These are phyloP conservation scores for Hysterangium stoloniferum DNA, from an alignment of 768 basidiomycete species.

Conservation along the genomic window DNA sequence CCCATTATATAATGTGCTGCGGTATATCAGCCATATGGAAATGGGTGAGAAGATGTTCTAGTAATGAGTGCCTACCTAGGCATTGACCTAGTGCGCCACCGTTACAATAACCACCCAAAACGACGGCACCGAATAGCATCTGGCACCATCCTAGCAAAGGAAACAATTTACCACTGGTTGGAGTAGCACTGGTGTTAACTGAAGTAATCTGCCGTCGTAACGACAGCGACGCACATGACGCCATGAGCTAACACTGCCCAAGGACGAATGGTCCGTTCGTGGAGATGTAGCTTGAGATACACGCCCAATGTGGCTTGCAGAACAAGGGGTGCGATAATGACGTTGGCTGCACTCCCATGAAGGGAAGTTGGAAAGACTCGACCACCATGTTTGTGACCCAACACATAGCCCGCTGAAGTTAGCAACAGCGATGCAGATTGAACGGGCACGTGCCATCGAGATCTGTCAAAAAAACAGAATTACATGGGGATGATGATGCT, in stretches of 20 bases:
- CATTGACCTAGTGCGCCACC: conserved; percentile 79
- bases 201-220: not conserved
- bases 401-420: conserved; percentile 63
- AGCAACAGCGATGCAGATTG: conserved; percentile 69
- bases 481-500: not conserved
- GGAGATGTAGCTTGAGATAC: conserved; percentile 88
- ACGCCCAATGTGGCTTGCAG: conserved; percentile 67
- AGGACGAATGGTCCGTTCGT: conserved; percentile 67
- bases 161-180: conserved; percentile 61
- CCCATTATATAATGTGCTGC: conserved; percentile 13
- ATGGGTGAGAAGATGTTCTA: not conserved
- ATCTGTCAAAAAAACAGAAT: conserved; percentile 66
- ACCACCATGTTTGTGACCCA: conserved; percentile 85
- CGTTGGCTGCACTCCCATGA: conserved; percentile 62
- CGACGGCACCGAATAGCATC: conserved; percentile 77
- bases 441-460: conserved; percentile 85
- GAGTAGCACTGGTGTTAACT: not conserved
- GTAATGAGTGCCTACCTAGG: conserved; percentile 48
- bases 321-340: conserved; percentile 58
- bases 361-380: conserved; percentile 65
- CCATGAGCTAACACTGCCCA: conserved; percentile 67
- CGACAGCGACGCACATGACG: conserved; percentile 31
- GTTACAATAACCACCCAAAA: conserved; percentile 70
- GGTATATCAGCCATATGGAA: not conserved
- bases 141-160: conserved; percentile 86